Base-by-base conservation (phyloP, 139 green algal species). In the Ettlia oleoabundans region DNA sequence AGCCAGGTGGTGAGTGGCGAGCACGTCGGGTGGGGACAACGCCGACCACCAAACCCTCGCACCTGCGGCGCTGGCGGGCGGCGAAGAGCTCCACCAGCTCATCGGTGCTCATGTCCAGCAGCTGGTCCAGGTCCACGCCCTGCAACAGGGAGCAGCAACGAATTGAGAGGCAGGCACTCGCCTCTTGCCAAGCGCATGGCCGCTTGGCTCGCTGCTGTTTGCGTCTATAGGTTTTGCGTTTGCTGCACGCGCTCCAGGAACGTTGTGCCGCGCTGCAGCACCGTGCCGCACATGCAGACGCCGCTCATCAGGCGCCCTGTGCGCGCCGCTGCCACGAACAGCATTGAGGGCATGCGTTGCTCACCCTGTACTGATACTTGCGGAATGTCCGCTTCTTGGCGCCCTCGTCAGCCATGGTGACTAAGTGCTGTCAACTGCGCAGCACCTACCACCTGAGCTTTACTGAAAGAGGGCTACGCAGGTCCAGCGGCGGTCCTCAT, bases 91-190 rank as follows among this genome's bases (percentile, higher is more conserved):
- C 88, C 41, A 98, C 91, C 32, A 98, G 89, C 82, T 97, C 91
- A 80, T 98, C 95, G 52, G 89, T 97, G 80, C 75, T 93, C 92
- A 99, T 94, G 89, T 99, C 97, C 83, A 99, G 92, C 62, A 99
- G 95, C 89, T 98, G 91, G 77, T 99, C 97, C 84, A 99, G 91
- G 90, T 99, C 97, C 80, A 99, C 95, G 63, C 75, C 75, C 58
- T 70, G 75, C 75, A 68, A 30, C 63, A 41, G 40, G 42, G 41
- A 41, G 8, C 28, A 18, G 2, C 65, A 30, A 1, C 4, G 35
- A 18, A 8, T 2, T 18, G 1, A 1, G n/a, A 52, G 65, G 2
- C 33, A 32, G 13, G 26, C 30, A 35, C 32, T 18, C 66, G 30
- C 37, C 13, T 35, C 66, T 2, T 3, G 3, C 3, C n/a, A 38